Base-by-base conservation (phyloP, 2,329 filamentous ascomycete genomes). In the Sporothrix variecibatus region DNA sequence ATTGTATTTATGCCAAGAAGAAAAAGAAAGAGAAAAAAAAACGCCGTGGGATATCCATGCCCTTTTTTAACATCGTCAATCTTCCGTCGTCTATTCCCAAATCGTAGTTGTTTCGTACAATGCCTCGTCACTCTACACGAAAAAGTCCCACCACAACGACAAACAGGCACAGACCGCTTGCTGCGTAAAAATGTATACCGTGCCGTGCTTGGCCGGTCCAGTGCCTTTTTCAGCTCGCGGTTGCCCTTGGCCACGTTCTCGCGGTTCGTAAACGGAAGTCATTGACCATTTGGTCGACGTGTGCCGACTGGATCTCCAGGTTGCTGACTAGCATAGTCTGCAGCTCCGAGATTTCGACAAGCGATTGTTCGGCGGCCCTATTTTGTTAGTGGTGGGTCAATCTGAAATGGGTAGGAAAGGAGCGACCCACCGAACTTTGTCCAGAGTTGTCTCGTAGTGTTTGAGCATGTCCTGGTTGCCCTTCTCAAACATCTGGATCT, bases 391-490 rank as follows among this genome's bases (percentile, higher is more conserved):
- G 17, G 26, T 65, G 5, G 5, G 23, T 20, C 17, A 8, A n/a
- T 56, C 23, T 62, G 9, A 3, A 28, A 34, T 26, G 40, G 12
- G 31, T 31, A 49, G 64, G 60, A 38, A 20, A 53, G 9, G 56
- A 26, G 34, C 28, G 23, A 87, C 93, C 72, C 88, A 97, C 93
- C 92, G 93, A 77, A 98, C 94, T 87, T 98, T 96, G 82, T 95
- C 92, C 81, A 98, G 85, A n/a, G 93, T 94, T 83, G 93, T 94
- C 82, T 98, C 94, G 82, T 97, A 97, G 82, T 97, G 93, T 82
- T 93, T 93, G 78, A 98, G 87, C 91, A 99, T 94, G 76, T 94
- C 91, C 82, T 94, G 91, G 80, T 98, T 98, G 80, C 97, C 95
- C 82, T 94, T 89, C 78, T 95, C 95, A 84, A 99, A 98, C 80